Percentiles rank a stretch among this genome's conserved stretches.
Conservation (phyloP, 371 early-diverging fungal genomes). For the Cokeromyces recurvatus region DNA sequence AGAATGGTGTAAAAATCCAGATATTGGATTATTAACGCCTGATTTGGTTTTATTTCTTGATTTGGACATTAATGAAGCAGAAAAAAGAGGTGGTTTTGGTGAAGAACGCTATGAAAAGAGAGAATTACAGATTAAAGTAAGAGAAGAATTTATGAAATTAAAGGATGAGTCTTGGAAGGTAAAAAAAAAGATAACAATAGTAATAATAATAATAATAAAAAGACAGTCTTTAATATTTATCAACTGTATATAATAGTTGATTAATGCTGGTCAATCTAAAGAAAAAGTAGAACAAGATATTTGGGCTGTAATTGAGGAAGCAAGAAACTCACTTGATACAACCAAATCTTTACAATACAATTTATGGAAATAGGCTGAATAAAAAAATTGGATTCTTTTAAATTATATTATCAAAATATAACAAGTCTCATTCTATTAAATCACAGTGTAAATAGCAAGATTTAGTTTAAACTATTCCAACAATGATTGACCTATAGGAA, state of each 20-base stretch:
- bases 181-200: conserved; percentile 4
- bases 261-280: conserved; percentile 20
- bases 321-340: neutral
- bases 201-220: neutral
- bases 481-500: conserved; percentile 9
- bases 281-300: conserved; percentile 17
- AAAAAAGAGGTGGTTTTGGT: conserved; percentile 87
- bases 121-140: conserved; percentile 82
- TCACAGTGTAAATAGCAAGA: too few species aligned
- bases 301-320: conserved; percentile 5
- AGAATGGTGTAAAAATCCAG: conserved; percentile 88
- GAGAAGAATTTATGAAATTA: conserved; percentile 53
- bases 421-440: too few species aligned
- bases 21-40: conserved; percentile 85
- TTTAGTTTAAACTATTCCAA: conserved; percentile 4
- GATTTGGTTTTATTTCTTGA: conserved; percentile 92
- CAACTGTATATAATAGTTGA: too few species aligned
- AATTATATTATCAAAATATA: too few species aligned
- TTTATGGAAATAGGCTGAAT: conserved; percentile 24
- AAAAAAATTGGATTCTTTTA: too few species aligned
- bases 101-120: conserved; percentile 91
- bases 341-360: conserved; percentile 7
- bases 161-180: conserved; percentile 62
- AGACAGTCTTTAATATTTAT: too few species aligned
- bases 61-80: conserved; percentile 71